Base-by-base conservation (phyloP, 495 filamentous ascomycete species). In the Aspergillus sclerotiicarbonarius region DNA sequence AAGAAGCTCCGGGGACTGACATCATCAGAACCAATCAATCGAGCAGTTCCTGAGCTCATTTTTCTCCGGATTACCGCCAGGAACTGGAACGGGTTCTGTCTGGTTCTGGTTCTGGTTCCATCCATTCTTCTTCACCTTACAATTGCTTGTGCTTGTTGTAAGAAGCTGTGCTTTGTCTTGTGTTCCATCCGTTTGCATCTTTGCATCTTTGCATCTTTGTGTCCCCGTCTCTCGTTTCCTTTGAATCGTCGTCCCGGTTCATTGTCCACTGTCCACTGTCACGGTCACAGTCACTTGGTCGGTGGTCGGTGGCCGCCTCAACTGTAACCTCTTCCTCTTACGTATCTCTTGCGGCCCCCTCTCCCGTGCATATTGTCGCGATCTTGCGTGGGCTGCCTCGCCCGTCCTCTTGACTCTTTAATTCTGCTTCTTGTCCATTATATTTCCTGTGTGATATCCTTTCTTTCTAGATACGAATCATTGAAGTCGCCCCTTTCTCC, bases 1-100 rank as follows among this genome's bases (percentile, higher is more conserved):
- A 56, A 45, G 15, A 21, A 43, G 35, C 12, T 29, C 13, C 16
- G 33, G 30, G 10, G 12, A 32, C 45, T 59, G 57, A 58, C 57
- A 59, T 59, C 57, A 59, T 59, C 37, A n/a, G 12, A 41, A 18
- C 51, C 33, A 53, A 53, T 53, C 51, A 53, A 53, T 53, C 37
- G 5, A n/a, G 5, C 37, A 37, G 13, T 37, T 52, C 20, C 39
- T 43, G 51, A 54, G 29, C 51, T 54, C 20, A 54, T 37, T 31
- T 48, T 56, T 48, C 53, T 56, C 53, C 53, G 44, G 53, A 56
- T 56, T 56, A 13, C 31, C 35, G 18, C 32, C 51, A 53, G 51
- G 51, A 53, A 53, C 51, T 39, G n/a, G 35, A 19, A 1, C 31
- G 32, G 19, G 2, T 8, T 32, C 32, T 20, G 30, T n/a, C 44